Percentiles rank a stretch among this genome's conserved stretches.
phyloP scores from a whole-genome alignment of 2,329 filamentous ascomycete genomes.

The Pseudogymnoascus sp. region DNA sequence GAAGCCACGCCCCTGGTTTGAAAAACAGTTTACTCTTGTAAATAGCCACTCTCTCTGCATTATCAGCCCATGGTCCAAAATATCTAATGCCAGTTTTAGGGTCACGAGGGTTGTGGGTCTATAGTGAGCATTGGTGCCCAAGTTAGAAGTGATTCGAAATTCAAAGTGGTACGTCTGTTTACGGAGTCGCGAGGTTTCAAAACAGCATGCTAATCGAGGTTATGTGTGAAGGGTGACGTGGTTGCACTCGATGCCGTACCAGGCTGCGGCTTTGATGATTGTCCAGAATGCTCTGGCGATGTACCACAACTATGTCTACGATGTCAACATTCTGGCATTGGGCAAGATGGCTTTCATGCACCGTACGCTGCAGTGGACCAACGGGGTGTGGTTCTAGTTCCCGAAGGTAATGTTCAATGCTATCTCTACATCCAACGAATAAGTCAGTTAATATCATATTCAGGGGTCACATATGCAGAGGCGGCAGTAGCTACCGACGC shows the following conservation, averaged over 20 bases:
- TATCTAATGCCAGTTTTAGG: neutral
- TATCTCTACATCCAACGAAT: neutral
- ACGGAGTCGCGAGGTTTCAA: neutral
- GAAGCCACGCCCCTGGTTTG: constrained; percentile 27
- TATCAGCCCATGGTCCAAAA: neutral
- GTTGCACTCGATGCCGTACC: constrained; percentile 29
- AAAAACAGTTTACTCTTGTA: constrained; percentile 24
- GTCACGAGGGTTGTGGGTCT: neutral
- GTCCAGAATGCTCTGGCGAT: constrained; percentile 34
- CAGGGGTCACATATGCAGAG: constrained; percentile 23
- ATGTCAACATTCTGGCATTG: constrained; percentile 37
- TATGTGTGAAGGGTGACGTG: constrained; percentile 24
- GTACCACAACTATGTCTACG: constrained; percentile 32
- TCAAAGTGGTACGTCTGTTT: neutral
- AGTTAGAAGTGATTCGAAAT: neutral
- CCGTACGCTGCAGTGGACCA: constrained; percentile 28
- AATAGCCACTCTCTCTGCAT: neutral
- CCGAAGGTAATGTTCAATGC: neutral
- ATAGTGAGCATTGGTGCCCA: neutral
- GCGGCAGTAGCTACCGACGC: constrained; percentile 36
- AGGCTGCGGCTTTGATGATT: constrained; percentile 28
- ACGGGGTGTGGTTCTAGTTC: neutral
- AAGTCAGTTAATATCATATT: neutral
- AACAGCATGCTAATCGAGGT: neutral
- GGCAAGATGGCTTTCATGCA: constrained; percentile 37